Percentiles rank a stretch among this genome's conserved stretches.
These are phyloP conservation scores for Termitomyces sp. DNA, from an alignment of 768 basidiomycete species.

Conservation along the genomic window DNA sequence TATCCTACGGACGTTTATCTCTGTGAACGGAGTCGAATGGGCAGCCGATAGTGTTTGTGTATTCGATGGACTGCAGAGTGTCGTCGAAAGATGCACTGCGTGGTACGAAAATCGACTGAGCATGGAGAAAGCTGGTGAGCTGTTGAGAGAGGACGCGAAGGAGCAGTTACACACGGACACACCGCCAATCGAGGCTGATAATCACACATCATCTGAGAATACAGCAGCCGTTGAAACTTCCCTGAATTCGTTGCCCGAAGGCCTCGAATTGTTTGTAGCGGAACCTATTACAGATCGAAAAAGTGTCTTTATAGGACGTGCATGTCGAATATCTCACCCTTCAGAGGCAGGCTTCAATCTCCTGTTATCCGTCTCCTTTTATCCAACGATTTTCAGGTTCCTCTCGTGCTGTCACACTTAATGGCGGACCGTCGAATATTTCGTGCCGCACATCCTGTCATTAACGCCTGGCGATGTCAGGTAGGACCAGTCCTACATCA, in stretches of 20 bases:
- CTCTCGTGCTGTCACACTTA: slow-evolving; percentile 58
- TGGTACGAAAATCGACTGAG: slow-evolving; percentile 74
- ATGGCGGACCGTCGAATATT: slow-evolving; percentile 70
- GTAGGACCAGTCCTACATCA: slow-evolving; percentile 65
- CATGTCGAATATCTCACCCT: slow-evolving; percentile 74
- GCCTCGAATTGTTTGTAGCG: slow-evolving; percentile 61
- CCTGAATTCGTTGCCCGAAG: slow-evolving; percentile 40
- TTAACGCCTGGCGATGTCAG: slow-evolving; percentile 80
- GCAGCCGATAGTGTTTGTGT: slow-evolving; percentile 69
- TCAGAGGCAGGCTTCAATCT: slow-evolving; percentile 47
- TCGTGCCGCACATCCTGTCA: slow-evolving; percentile 72
- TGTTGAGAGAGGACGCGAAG: slow-evolving; percentile 48
- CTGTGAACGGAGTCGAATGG: slow-evolving; percentile 74
- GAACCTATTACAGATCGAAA: slow-evolving; percentile 85
- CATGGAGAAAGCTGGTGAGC: slow-evolving; percentile 47
- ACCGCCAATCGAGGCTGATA: slow-evolving; percentile 3
- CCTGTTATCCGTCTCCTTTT: slow-evolving; percentile 7
- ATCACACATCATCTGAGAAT: slow-evolving; percentile 6
- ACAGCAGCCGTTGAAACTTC: slow-evolving; percentile 10
- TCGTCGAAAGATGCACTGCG: slow-evolving; percentile 55
- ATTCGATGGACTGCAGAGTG: slow-evolving; percentile 81
- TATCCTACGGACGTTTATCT: slow-evolving; percentile 78
- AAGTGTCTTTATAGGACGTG: slow-evolving; percentile 81
- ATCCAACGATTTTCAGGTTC: slow-evolving; percentile 42
- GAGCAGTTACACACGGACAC: slow-evolving; percentile 14